Percentiles rank a stretch among this genome's conserved stretches.
phyloP scores from a whole-genome alignment of 495 filamentous ascomycete genomes.

The Daldinia grandis region DNA sequence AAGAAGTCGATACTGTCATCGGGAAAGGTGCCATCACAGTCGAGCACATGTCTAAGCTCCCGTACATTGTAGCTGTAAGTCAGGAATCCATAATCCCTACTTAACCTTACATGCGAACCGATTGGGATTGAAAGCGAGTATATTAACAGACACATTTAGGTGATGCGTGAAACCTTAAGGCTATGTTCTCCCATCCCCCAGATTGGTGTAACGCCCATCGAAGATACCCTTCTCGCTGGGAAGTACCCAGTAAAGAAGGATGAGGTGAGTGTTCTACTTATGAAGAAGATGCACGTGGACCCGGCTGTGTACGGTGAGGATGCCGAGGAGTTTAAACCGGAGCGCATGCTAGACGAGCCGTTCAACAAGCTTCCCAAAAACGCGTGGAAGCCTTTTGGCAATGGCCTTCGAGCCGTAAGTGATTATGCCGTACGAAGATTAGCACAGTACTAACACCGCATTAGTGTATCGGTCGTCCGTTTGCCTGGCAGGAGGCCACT shows the following conservation, averaged over 20 bases:
- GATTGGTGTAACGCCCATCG: constrained; percentile 53
- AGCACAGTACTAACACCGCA: constrained; percentile 2
- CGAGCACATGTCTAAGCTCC: constrained; percentile 72
- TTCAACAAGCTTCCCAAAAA: constrained; percentile 64
- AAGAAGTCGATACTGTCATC: constrained; percentile 70
- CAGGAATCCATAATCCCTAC: not conserved
- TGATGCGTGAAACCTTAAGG: constrained; percentile 76
- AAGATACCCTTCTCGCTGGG: constrained; percentile 66
- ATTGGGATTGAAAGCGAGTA: not conserved
- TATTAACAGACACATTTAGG: constrained; percentile 56
- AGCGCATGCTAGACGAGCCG: constrained; percentile 69
- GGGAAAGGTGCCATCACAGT: constrained; percentile 69
- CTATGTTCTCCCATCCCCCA: constrained; percentile 69
- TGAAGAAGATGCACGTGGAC: constrained; percentile 63
- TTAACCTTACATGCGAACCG: not conserved
- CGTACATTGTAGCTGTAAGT: constrained; percentile 62
- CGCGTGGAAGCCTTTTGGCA: constrained; percentile 70
- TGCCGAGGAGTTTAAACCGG: constrained; percentile 65
- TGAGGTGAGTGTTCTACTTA: constrained; percentile 60
- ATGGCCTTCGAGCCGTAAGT: constrained; percentile 59
- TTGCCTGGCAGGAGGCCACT: constrained; percentile 70
- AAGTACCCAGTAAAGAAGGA: constrained; percentile 70
- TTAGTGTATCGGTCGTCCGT: constrained; percentile 63
- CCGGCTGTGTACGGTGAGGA: constrained; percentile 62
- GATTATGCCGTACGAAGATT: not conserved